Percentiles rank a stretch among this genome's conserved stretches.
These are phyloP conservation scores for Cryoendolithus antarcticus DNA, from an alignment of 2,329 filamentous ascomycete genomes.

Conservation along the genomic window DNA sequence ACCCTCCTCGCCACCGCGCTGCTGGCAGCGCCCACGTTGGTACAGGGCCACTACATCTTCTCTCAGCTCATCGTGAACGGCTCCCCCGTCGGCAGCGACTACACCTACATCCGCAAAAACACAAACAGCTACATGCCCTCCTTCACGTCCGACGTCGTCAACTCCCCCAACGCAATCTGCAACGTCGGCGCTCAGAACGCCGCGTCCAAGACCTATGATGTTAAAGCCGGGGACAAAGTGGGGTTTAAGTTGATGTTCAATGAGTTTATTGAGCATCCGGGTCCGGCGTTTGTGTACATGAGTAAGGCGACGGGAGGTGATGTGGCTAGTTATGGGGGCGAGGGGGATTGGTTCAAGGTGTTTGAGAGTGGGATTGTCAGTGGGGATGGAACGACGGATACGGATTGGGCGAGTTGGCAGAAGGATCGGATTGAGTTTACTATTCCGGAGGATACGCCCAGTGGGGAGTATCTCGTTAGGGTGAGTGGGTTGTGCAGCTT, in stretches of 20 bases:
- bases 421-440: slow-evolving; percentile 10
- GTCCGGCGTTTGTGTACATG: slow-evolving; percentile 11
- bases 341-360: slow-evolving; percentile 13
- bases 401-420: slow-evolving; percentile 7
- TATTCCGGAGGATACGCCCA: slow-evolving; percentile 6
- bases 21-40: slow-evolving; percentile 5
- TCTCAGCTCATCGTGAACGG: slow-evolving; percentile 11
- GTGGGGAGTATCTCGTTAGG: slow-evolving; percentile 11
- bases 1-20: slow-evolving; percentile 5
- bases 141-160: slow-evolving; percentile 7
- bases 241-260: slow-evolving; percentile 9
- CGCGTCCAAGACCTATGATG: slow-evolving; percentile 7
- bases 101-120: slow-evolving; percentile 12
- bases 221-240: slow-evolving; percentile 10
- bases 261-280: slow-evolving; percentile 11
- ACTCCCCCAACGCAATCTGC: slow-evolving; percentile 5
- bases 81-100: slow-evolving; percentile 7
- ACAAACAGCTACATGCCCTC: slow-evolving; percentile 10
- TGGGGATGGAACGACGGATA: slow-evolving; percentile 6
- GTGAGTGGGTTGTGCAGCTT: no score
- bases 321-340: slow-evolving; percentile 9
- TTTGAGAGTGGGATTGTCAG: slow-evolving; percentile 7
- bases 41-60: slow-evolving; percentile 11
- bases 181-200: slow-evolving; percentile 8
- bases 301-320: slow-evolving; percentile 8